Percentiles rank a stretch among this genome's conserved stretches.
phyloP scores from a whole-genome alignment of 257 asterid species.

The Misopates orontium region DNA sequence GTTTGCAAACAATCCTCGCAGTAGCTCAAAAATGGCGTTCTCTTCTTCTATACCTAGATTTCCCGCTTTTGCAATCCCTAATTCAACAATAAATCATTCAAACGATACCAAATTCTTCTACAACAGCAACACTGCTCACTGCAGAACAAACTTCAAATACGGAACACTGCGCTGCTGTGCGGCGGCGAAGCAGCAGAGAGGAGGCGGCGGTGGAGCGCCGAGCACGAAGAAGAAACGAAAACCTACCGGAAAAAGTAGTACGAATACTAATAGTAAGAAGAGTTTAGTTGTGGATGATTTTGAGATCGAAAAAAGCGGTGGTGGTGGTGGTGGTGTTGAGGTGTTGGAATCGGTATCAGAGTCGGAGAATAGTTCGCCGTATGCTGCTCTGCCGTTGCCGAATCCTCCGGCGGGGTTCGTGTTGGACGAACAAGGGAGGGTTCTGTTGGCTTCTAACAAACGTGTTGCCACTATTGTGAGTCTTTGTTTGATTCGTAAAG shows the following conservation, averaged over 20 bases:
- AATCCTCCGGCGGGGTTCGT: constrained; percentile 98
- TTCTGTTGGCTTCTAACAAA: constrained; percentile 79
- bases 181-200: constrained; percentile 58
- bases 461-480: constrained; percentile 81
- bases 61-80: constrained; percentile 29
- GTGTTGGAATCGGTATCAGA: constrained; percentile 41
- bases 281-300: constrained; percentile 39
- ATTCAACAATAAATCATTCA: constrained; percentile 28
- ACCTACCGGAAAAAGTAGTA: too few relatives aligned
- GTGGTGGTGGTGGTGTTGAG: constrained; percentile 35
- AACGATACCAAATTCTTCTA: constrained; percentile 25
- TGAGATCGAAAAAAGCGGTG: constrained; percentile 43
- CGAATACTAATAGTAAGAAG: constrained; percentile 33
- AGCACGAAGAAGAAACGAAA: constrained; percentile 49
- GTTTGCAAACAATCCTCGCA: neutral
- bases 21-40: constrained; percentile 41
- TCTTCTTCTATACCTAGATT: constrained; percentile 38
- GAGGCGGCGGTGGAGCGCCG: constrained; percentile 34
- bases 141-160: constrained; percentile 22
- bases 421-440: constrained; percentile 81
- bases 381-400: constrained; percentile 69
- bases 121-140: constrained; percentile 8
- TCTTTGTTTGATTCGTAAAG: neutral
- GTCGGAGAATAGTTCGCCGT: constrained; percentile 31
- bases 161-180: constrained; percentile 40